Base-by-base conservation (phyloP, 352 stramenopile species). In the Pythium biforme region DNA sequence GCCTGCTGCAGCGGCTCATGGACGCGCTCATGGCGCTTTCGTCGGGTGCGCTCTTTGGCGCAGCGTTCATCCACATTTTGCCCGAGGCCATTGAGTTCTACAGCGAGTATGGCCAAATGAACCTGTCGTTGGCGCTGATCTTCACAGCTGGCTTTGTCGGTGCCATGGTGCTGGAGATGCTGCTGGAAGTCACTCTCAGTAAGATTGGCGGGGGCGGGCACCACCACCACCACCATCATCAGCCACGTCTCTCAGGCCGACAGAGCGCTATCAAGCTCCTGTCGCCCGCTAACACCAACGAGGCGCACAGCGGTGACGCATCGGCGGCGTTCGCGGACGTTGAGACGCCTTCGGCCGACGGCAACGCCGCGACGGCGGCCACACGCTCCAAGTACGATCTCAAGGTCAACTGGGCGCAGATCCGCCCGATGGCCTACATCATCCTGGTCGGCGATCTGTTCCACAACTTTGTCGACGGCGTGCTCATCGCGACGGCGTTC, bases 391-490 rank as follows among this genome's bases (percentile, higher is more conserved):
- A 23, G 39, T 79, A 70, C 43, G 72, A 57, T 29, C 57, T 83
- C 14, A 54, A 57, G 27, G 72, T 80, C 4, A 53, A 80, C 8
- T 83, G 75, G 75, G 25, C 52, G 11, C 40, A 25, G 23, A 83
- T 83, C 62, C 79, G 79, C 25, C 75, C 75, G 1, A 83, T 83
- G 75, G 75, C 75, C 8, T 83, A 79, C 63, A 80, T 86, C 54
- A 86, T 97, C 61, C 69, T 92, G 14, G 34, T 96, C n/a, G 90
- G 88, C 19, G 89, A 97, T 59, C 59, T 85, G 29, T 89, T 95
- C 61, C 85, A 97, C 66, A 95, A 95, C 79, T 97, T 97, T 71
- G 77, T 86, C 14, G 90, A 96, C 69, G 90, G 89, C 22, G 74
- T 95, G 12, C 79, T 95, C 27, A 79, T 88, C 47, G 64, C 72